Base-by-base conservation (phyloP, 208 protist species). In the Plasmodiophora brassicae region DNA sequence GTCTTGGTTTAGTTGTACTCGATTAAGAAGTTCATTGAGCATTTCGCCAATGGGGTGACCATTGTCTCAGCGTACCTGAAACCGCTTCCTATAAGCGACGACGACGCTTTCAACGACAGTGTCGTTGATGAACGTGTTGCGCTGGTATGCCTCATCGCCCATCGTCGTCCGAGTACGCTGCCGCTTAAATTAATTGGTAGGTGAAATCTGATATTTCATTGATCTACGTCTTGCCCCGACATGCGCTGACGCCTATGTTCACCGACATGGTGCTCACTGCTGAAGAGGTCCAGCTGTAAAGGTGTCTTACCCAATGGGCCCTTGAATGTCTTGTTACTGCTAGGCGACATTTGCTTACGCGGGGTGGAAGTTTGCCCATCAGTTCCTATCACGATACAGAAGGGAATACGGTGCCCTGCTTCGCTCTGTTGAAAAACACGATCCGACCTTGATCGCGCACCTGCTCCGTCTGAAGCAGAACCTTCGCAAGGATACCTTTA, bases 391-490 rank as follows among this genome's bases (percentile, higher is more conserved):
- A 38, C 5, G 65, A 38, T 78, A 78, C 41, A 36, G 32, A 36
- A 78, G n/a, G 41, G 32, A 78, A 38, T 78, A 78, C n/a, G 65
- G 65, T 44, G 65, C 65, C 10, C 65, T 78, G 14, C 65, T 78
- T 44, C 5, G 14, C 10, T 78, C 65, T n/a, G 41, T 78, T 78
- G 65, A 78, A 32, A 5, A 32, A 5, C 65, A 78, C n/a, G 65
- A 78, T n/a, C 65, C 65, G 5, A 78, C 32, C n/a, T 32, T 78
- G n/a, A 78, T 78, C n/a, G 65, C 32, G 14, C 65, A 78, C 41
- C n/a, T 78, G 65, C 41, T 78, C 10, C 65, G 65, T 14, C n/a
- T 78, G 65, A 78, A 78, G 65, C 65, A 78, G n/a, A 78, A 78
- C 41, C n/a, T 78, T 14, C 65, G 65, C 32, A 78, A 78, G n/a